phyloP scores from a whole-genome alignment of 1,284 basidiomycete genomes.

The Puccinia hordei region DNA sequence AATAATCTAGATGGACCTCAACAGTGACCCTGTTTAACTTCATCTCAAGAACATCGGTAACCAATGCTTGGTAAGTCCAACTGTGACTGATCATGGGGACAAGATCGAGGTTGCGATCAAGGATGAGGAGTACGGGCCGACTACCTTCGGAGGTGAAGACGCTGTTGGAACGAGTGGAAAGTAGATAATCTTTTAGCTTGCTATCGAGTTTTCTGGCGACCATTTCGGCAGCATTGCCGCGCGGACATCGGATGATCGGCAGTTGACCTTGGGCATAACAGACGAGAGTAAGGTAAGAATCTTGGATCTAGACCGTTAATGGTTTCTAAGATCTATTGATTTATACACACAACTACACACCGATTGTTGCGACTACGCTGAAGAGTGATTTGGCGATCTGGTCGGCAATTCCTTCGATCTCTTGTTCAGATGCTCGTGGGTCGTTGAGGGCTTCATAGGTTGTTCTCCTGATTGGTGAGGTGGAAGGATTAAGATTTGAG shows the following conservation, averaged over 20 bases:
- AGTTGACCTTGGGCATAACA: constrained; percentile 64
- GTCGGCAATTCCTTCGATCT: constrained; percentile 92
- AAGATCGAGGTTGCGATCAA: constrained; percentile 93
- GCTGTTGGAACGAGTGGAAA: constrained; percentile 69
- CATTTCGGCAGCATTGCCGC: constrained; percentile 98
- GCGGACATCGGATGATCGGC: constrained; percentile 90
- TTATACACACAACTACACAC: constrained; percentile 60
- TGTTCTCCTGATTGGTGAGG: constrained; percentile 59
- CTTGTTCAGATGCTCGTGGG: constrained; percentile 82
- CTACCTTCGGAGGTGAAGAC: constrained; percentile 44
- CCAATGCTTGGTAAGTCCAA: constrained; percentile 98
- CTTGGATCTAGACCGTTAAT: no score
- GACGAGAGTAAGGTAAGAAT: no score
- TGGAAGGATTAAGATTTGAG: constrained; percentile 54
- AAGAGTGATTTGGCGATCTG: constrained; percentile 87
- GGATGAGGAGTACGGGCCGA: constrained; percentile 76
- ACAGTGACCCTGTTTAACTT: constrained; percentile 94
- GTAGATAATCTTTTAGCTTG: constrained; percentile 87
- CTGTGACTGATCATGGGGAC: constrained; percentile 94
- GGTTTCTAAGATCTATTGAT: background rate
- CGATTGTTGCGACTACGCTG: constrained; percentile 87
- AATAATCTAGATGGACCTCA: constrained; percentile 58
- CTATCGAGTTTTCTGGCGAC: constrained; percentile 91
- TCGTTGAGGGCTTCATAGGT: constrained; percentile 87
- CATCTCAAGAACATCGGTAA: constrained; percentile 96